Evolutionary conservation across 2,329 filamentous ascomycete species (phyloP).

Genomic region (Fusarium xylarioides): DNA sequence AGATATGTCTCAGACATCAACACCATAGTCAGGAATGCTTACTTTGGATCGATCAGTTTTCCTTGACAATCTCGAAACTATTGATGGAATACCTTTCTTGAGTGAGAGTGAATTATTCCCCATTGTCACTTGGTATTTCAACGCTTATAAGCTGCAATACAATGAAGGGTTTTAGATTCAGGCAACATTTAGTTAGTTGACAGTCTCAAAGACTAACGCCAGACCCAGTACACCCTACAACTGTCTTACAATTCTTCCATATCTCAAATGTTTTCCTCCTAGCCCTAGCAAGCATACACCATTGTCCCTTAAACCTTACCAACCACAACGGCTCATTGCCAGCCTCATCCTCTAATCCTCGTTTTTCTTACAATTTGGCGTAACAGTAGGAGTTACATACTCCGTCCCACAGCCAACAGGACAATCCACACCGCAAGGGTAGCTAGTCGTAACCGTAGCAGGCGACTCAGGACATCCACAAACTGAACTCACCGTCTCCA

Average conservation of each 20-base stretch:
- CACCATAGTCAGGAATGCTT: background rate
- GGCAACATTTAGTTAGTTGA: background rate
- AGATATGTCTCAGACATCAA: conserved; percentile 14
- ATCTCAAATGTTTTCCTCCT: background rate
- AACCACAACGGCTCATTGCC: background rate
- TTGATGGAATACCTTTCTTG: background rate
- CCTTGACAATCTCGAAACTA: background rate
- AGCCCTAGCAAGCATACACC: background rate
- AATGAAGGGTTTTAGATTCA: background rate
- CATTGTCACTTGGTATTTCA: background rate
- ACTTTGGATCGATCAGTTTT: background rate
- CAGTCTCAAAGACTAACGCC: background rate
- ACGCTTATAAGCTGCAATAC: background rate
- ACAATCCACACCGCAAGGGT: conserved; percentile 40
- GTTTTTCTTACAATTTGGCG: conserved; percentile 24
- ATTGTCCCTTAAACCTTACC: background rate
- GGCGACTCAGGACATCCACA: conserved; percentile 46
- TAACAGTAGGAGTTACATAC: conserved; percentile 40
- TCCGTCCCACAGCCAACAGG: conserved; percentile 44
- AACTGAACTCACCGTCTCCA: conserved; percentile 45
- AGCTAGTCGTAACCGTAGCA: conserved; percentile 43
- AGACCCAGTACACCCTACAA: background rate
- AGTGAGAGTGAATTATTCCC: background rate
- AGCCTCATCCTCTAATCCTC: background rate
- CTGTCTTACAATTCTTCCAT: background rate